Conservation (phyloP, 169 alveolate species). For the Cryptosporidium sp. region DNA sequence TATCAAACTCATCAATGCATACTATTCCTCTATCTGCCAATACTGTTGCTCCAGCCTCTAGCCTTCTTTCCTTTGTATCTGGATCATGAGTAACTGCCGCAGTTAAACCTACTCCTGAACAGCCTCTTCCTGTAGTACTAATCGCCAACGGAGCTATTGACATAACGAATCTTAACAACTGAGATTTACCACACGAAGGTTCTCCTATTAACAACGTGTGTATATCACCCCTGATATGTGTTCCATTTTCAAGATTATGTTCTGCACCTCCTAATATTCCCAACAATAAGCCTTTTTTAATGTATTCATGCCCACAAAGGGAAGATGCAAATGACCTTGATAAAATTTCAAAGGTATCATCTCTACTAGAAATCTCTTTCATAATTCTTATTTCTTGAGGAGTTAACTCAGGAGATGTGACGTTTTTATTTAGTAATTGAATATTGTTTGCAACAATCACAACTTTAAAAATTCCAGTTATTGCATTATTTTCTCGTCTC, state of each 20-base stretch:
- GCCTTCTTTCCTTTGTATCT: slow-evolving; percentile 94
- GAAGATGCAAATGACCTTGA: slow-evolving; percentile 96
- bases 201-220: slow-evolving; percentile 97
- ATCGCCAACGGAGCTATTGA: slow-evolving; percentile 93
- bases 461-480: slow-evolving; percentile 91
- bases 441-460: slow-evolving; percentile 93
- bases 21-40: slow-evolving; percentile 98
- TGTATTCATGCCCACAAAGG: slow-evolving; percentile 95
- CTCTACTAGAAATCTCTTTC: slow-evolving; percentile 83
- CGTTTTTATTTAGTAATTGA: slow-evolving; percentile 80
- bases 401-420: slow-evolving; percentile 81
- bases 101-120: slow-evolving; percentile 99
- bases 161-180: slow-evolving; percentile 91
- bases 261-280: slow-evolving; percentile 96
- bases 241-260: slow-evolving; percentile 89
- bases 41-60: slow-evolving; percentile 99
- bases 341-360: slow-evolving; percentile 90
- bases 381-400: slow-evolving; percentile 85
- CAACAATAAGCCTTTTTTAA: slow-evolving; percentile 93
- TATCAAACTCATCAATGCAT: slow-evolving; percentile 99
- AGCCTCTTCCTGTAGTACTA: slow-evolving; percentile 99
- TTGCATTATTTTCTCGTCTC: slow-evolving; percentile 82
- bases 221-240: slow-evolving; percentile 98
- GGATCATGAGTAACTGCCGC: slow-evolving; percentile 97
- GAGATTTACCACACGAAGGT: slow-evolving; percentile 99